Conservation (phyloP, 371 early-diverging fungal genomes). For the Mortierella sp. region DNA sequence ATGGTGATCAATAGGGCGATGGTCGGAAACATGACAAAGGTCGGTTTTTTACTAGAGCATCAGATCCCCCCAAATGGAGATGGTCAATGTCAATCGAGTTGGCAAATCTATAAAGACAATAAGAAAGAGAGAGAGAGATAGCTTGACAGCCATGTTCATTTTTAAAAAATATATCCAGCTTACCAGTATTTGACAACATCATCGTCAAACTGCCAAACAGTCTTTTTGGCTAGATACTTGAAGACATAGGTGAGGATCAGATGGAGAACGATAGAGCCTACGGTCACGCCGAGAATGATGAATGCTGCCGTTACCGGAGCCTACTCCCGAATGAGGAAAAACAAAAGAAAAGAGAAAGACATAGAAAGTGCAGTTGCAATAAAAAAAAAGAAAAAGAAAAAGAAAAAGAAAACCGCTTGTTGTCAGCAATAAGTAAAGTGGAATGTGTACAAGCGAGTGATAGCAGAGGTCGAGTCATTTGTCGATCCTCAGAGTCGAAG, state of each 20-base stretch:
- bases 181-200: conserved; percentile 55
- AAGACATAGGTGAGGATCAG: conserved; percentile 40
- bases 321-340: conserved; percentile 10
- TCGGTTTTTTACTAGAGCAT: conserved; percentile 41
- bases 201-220: conserved; percentile 53
- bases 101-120: too few species aligned
- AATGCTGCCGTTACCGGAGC: conserved; percentile 43
- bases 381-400: too few species aligned
- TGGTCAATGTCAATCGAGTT: neutral
- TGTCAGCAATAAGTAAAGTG: too few species aligned
- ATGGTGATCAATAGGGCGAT: conserved; percentile 41
- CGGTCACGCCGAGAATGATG: conserved; percentile 46
- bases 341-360: too few species aligned
- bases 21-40: conserved; percentile 54
- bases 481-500: neutral
- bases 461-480: too few species aligned
- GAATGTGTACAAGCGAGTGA: too few species aligned
- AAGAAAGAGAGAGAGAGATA: conserved; percentile 1
- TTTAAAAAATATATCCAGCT: neutral
- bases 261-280: conserved; percentile 47
- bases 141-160: neutral
- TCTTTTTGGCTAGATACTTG: conserved; percentile 37
- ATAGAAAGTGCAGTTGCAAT: too few species aligned
- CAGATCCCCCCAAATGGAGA: neutral
- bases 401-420: too few species aligned